These are phyloP conservation scores for Ilyonectria destructans DNA, from an alignment of 2,329 filamentous ascomycete species.

Conservation along the genomic window DNA sequence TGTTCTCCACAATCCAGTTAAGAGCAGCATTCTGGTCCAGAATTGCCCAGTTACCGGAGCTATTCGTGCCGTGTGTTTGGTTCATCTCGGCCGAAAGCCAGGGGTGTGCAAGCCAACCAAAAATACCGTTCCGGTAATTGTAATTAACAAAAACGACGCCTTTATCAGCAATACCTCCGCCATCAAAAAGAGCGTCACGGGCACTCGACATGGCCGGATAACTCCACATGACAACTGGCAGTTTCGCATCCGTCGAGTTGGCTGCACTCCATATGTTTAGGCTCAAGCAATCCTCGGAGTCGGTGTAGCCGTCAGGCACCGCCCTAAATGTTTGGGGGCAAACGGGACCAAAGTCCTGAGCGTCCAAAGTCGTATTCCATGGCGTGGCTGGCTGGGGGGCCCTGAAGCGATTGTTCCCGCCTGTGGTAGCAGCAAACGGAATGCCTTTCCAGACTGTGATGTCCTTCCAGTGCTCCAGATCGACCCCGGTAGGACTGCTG, in stretches of 20 bases:
- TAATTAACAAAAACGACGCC: too few relatives aligned
- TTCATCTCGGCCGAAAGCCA: neutral
- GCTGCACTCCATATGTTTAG: too few relatives aligned
- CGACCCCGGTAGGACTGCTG: neutral
- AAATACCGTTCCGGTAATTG: too few relatives aligned
- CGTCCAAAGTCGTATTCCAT: slow-evolving; percentile 10
- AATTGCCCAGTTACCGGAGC: slow-evolving; percentile 28
- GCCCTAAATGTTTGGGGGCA: neutral
- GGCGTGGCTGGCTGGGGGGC: neutral
- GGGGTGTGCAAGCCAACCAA: too few relatives aligned
- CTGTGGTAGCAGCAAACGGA: slow-evolving; percentile 17
- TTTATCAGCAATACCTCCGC: too few relatives aligned
- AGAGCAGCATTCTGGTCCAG: slow-evolving; percentile 23
- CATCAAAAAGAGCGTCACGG: too few relatives aligned
- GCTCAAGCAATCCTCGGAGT: too few relatives aligned
- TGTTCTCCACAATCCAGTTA: slow-evolving; percentile 28
- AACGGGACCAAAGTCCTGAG: neutral
- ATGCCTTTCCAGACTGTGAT: slow-evolving; percentile 11
- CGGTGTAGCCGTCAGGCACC: neutral
- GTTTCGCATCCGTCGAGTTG: too few relatives aligned
- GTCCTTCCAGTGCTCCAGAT: neutral
- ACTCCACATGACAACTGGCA: too few relatives aligned
- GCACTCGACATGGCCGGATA: too few relatives aligned
- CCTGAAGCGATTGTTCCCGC: slow-evolving; percentile 7
- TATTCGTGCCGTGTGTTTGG: neutral